phyloP scores from a whole-genome alignment of 805 yeast genomes.

The Komagataella pseudopastoris region DNA sequence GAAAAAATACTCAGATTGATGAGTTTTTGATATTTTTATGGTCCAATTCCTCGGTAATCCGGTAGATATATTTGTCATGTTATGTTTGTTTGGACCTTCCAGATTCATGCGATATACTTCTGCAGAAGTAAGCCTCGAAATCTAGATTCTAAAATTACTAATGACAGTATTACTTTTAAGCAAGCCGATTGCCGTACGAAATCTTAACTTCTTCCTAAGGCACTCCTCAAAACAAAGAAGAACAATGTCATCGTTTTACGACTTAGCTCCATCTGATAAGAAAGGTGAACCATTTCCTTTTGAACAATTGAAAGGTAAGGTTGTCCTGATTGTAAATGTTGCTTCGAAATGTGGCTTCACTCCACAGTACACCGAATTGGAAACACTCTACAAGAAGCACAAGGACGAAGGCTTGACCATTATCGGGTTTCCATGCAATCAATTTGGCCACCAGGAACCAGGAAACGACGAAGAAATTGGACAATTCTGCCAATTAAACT shows the following conservation, averaged over 20 bases:
- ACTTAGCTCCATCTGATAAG: constrained; percentile 48
- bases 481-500: constrained; percentile 62
- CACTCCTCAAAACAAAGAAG: background rate
- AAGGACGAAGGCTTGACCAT: constrained; percentile 49
- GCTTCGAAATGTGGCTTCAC: constrained; percentile 80
- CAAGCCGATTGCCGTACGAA: background rate
- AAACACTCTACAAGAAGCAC: constrained; percentile 53
- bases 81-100: too few relatives aligned
- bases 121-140: background rate
- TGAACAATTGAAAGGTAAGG: constrained; percentile 57
- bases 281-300: constrained; percentile 48
- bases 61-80: constrained; percentile 17
- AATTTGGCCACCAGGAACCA: constrained; percentile 75
- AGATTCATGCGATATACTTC: background rate
- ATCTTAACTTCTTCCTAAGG: background rate
- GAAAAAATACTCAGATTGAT: constrained; percentile 73
- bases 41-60: constrained; percentile 88
- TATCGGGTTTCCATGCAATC: constrained; percentile 86
- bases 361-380: constrained; percentile 64
- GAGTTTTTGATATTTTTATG: constrained; percentile 63
- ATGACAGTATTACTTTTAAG: background rate
- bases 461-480: constrained; percentile 56
- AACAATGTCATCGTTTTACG: constrained; percentile 49
- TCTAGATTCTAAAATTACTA: background rate
- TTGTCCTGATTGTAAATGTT: constrained; percentile 72